Percentiles rank a stretch among this genome's conserved stretches.
These are phyloP conservation scores for Gastrodia elata DNA, from an alignment of 106 monocot species.

Conservation along the genomic window DNA sequence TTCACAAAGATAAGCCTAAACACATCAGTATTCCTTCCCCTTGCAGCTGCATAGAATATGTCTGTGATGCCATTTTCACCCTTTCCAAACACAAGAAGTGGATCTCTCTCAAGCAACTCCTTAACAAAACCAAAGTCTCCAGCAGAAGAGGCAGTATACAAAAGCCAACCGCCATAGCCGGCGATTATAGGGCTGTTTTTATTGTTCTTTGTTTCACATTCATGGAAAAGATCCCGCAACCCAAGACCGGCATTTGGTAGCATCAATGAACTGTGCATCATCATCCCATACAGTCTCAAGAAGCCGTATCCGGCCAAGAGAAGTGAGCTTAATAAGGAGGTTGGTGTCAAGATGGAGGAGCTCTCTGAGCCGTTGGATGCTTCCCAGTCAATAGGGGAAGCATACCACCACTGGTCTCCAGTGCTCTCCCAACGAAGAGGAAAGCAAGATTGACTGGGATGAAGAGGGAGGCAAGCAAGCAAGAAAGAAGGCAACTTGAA, in stretches of 20 bases:
- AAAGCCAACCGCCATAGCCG: conserved; percentile 77
- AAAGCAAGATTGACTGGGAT: conserved; percentile 26
- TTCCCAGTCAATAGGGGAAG: conserved; percentile 74
- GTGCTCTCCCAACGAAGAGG: conserved; percentile 92
- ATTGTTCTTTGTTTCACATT: conserved; percentile 34
- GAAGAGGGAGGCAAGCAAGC: neutral
- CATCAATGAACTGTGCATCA: conserved; percentile 30
- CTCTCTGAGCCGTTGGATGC: conserved; percentile 74
- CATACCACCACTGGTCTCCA: conserved; percentile 91
- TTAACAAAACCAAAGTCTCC: conserved; percentile 41
- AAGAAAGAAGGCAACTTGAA: no score
- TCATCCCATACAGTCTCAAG: conserved; percentile 80
- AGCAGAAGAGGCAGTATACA: conserved; percentile 68
- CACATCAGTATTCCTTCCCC: conserved; percentile 45
- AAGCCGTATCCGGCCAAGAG: conserved; percentile 71
- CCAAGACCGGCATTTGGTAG: conserved; percentile 40
- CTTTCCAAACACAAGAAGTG: conserved; percentile 73
- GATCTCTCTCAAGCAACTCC: conserved; percentile 40
- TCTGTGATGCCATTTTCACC: conserved; percentile 85
- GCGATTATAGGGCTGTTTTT: conserved; percentile 40
- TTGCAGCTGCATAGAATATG: conserved; percentile 69
- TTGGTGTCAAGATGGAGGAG: conserved; percentile 75
- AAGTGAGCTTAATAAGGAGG: conserved; percentile 85
- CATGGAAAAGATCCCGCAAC: conserved; percentile 44
- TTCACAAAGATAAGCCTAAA: conserved; percentile 49